A percentile compares a stretch with the other conserved stretches of the same genome.
Conservation (phyloP, 495 filamentous ascomycete genomes). For the Filosporella fistucella region DNA sequence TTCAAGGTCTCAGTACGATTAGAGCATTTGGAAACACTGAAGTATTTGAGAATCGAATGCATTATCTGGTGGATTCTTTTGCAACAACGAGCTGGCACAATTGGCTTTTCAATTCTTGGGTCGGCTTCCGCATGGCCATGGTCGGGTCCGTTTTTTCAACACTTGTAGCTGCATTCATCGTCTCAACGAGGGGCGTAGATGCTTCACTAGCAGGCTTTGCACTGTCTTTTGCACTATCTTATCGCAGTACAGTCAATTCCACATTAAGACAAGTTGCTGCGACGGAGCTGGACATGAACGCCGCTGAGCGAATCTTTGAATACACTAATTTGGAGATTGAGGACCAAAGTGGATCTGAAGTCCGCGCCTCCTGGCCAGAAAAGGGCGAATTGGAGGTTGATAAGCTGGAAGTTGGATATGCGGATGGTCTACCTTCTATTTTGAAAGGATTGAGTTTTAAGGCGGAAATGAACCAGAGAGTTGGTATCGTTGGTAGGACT, state of each 20-base stretch:
- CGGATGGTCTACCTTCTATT: constrained; percentile 34
- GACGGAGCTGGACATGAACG: constrained; percentile 37
- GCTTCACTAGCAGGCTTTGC: constrained; percentile 67
- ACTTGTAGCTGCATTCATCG: constrained; percentile 52
- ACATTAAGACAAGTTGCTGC: constrained; percentile 49
- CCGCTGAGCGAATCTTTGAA: constrained; percentile 34
- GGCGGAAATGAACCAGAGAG: constrained; percentile 30
- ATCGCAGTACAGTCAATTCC: constrained; percentile 49
- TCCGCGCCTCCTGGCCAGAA: constrained; percentile 40
- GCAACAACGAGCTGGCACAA: constrained; percentile 47
- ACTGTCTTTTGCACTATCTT: constrained; percentile 39
- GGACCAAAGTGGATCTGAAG: constrained; percentile 26
- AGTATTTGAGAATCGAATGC: constrained; percentile 51
- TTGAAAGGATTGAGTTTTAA: constrained; percentile 37
- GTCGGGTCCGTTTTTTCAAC: constrained; percentile 56
- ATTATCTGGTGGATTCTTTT: constrained; percentile 49
- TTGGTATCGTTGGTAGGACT: constrained; percentile 48
- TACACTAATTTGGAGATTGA: constrained; percentile 34
- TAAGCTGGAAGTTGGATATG: constrained; percentile 36
- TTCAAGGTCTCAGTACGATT: constrained; percentile 60
- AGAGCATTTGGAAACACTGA: constrained; percentile 53
- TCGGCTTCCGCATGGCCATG: constrained; percentile 53
- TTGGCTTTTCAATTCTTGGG: constrained; percentile 54
- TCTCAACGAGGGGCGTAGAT: constrained; percentile 46
- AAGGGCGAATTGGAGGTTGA: constrained; percentile 35